Conservation (phyloP, 495 filamentous ascomycete genomes). For the Sporormia fimetaria region DNA sequence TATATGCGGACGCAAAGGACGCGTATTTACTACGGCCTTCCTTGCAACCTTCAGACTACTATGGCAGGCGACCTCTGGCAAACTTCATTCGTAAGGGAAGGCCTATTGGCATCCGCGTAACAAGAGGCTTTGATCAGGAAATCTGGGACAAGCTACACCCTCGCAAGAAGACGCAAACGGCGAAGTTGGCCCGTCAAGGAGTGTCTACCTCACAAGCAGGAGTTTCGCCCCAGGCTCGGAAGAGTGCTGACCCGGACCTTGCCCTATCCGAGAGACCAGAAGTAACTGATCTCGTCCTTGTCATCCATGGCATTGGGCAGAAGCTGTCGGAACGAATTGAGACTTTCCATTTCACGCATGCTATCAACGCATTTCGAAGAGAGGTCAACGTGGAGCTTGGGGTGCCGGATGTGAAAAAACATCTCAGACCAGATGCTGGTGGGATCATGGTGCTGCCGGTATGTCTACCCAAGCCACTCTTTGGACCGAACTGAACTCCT, state of each 20-base stretch:
- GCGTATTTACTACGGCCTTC: conserved; percentile 74
- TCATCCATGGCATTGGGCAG: conserved; percentile 93
- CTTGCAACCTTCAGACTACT: conserved; percentile 67
- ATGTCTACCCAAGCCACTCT: conserved; percentile 3
- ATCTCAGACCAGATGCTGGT: conserved; percentile 58
- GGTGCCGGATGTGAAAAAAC: conserved; percentile 56
- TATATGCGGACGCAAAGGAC: conserved; percentile 63
- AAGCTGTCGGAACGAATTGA: conserved; percentile 93
- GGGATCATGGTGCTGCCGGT: conserved; percentile 65
- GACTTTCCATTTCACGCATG: conserved; percentile 92
- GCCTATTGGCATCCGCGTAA: conserved; percentile 72
- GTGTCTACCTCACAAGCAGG: conserved; percentile 31
- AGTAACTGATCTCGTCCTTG: conserved; percentile 77
- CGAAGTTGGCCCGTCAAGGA: conserved; percentile 41
- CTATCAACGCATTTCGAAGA: conserved; percentile 82
- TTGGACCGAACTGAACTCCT: conserved; percentile 1
- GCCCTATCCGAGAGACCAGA: conserved; percentile 51
- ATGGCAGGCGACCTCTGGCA: conserved; percentile 62
- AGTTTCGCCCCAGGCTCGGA: conserved; percentile 25
- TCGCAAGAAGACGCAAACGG: conserved; percentile 39
- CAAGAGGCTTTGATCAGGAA: conserved; percentile 71
- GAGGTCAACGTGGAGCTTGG: conserved; percentile 75
- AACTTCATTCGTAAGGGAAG: conserved; percentile 71
- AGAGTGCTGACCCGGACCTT: conserved; percentile 32
- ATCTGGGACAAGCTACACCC: conserved; percentile 68